phyloP scores from a whole-genome alignment of 2,329 filamentous ascomycete genomes.

The Neopestalotiopsis rosae region DNA sequence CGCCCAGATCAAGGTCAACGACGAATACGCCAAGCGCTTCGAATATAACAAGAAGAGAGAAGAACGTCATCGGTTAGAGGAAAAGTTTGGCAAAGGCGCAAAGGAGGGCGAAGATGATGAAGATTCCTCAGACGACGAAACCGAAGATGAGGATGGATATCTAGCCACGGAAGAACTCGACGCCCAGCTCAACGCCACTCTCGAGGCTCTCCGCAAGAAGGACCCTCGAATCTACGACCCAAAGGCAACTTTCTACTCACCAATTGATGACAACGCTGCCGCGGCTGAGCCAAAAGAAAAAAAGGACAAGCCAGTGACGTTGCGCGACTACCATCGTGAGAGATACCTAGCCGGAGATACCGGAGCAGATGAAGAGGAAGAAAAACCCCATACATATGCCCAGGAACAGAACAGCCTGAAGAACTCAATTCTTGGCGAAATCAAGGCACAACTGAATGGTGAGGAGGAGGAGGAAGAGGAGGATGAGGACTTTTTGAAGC shows the following conservation, averaged over 20 bases:
- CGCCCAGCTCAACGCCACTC: slow-evolving; percentile 82
- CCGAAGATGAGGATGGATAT: slow-evolving; percentile 89
- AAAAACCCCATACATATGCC: slow-evolving; percentile 73
- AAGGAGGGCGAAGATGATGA: slow-evolving; percentile 57
- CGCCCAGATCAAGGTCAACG: slow-evolving; percentile 77
- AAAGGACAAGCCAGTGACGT: slow-evolving; percentile 82
- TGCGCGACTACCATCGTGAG: slow-evolving; percentile 90
- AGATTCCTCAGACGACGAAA: slow-evolving; percentile 75
- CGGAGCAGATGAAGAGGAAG: slow-evolving; percentile 63
- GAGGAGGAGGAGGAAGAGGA: slow-evolving; percentile 51
- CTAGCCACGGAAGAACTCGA: slow-evolving; percentile 86
- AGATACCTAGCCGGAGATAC: slow-evolving; percentile 78
- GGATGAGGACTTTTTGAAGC: slow-evolving; percentile 78
- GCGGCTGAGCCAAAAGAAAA: slow-evolving; percentile 50
- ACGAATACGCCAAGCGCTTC: slow-evolving; percentile 86
- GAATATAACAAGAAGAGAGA: slow-evolving; percentile 98
- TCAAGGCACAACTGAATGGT: slow-evolving; percentile 67
- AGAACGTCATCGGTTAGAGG: slow-evolving; percentile 81
- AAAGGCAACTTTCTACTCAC: slow-evolving; percentile 76
- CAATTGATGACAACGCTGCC: slow-evolving; percentile 55
- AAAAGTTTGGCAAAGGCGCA: slow-evolving; percentile 69
- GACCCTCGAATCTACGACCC: slow-evolving; percentile 91
- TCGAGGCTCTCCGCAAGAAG: slow-evolving; percentile 86
- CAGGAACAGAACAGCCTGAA: slow-evolving; percentile 90
- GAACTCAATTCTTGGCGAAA: slow-evolving; percentile 76